A percentile compares a stretch with the other conserved stretches of the same genome.
These are phyloP conservation scores for Trichosporon sp. DNA, from an alignment of 1,284 basidiomycete genomes.

Conservation along the genomic window DNA sequence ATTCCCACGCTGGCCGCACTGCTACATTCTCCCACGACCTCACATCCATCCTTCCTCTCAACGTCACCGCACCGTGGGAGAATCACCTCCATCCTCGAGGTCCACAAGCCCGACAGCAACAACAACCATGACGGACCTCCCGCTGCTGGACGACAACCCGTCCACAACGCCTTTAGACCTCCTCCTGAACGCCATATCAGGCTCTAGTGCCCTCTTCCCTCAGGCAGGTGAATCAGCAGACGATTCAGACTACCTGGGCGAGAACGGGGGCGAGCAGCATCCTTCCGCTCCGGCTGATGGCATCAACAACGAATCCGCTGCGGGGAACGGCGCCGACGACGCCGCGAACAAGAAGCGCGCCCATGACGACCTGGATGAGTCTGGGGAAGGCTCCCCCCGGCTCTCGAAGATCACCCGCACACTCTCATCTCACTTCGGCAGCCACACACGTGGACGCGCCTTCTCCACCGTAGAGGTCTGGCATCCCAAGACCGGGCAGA, in stretches of 20 bases:
- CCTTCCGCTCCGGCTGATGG: not conserved
- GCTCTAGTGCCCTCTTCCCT: slow-evolving; percentile 5
- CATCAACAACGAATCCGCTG: slow-evolving; percentile 8
- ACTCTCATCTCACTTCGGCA: slow-evolving; percentile 9
- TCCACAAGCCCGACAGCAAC: slow-evolving; percentile 16
- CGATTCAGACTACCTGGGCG: not conserved
- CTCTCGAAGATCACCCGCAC: slow-evolving; percentile 13
- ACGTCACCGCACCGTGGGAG: slow-evolving; percentile 15
- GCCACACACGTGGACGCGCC: not conserved
- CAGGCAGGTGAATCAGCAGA: not conserved
- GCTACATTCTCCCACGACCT: slow-evolving; percentile 6
- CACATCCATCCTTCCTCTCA: not conserved
- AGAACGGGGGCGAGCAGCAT: not conserved
- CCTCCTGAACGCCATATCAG: slow-evolving; percentile 43
- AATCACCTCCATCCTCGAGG: slow-evolving; percentile 17
- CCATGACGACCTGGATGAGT: not conserved
- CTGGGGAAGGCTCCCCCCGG: not conserved
- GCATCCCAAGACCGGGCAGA: slow-evolving; percentile 44
- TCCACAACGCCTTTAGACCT: slow-evolving; percentile 36
- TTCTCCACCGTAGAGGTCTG: slow-evolving; percentile 37
- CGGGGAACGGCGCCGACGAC: not conserved
- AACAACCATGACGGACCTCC: slow-evolving; percentile 15
- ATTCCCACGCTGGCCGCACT: not conserved
- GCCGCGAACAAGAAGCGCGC: not conserved
- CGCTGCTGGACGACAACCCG: slow-evolving; percentile 19